phyloP scores from a whole-genome alignment of 116 monocot species.

The Posidonia oceanica region DNA sequence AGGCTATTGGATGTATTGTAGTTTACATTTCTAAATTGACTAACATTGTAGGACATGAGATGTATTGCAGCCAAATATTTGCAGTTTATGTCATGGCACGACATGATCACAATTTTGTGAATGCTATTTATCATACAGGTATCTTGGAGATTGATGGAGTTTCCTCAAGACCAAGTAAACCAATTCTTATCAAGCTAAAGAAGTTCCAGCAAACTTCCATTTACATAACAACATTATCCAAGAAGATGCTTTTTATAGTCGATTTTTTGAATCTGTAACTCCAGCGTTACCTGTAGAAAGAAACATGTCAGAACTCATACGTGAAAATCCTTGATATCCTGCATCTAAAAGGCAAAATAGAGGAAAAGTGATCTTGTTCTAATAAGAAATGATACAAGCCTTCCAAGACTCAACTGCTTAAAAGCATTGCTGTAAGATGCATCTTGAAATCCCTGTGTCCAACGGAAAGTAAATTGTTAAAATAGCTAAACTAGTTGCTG shows the following conservation, averaged over 20 bases:
- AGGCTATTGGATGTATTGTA: too few relatives aligned
- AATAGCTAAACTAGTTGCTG: not conserved
- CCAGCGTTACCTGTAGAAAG: not conserved
- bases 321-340: not conserved
- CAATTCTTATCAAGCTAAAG: too few relatives aligned
- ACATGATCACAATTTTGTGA: too few relatives aligned
- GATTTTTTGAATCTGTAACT: not conserved
- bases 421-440: slow-evolving; percentile 65
- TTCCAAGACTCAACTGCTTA: slow-evolving; percentile 44
- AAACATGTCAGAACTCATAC: not conserved
- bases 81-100: too few relatives aligned
- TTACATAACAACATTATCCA: too few relatives aligned
- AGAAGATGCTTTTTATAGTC: not conserved
- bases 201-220: too few relatives aligned
- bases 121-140: too few relatives aligned
- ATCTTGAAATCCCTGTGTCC: slow-evolving; percentile 65
- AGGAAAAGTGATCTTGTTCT: not conserved
- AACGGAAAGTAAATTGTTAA: slow-evolving; percentile 1
- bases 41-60: too few relatives aligned
- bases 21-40: too few relatives aligned
- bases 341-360: not conserved
- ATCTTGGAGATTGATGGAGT: too few relatives aligned
- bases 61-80: too few relatives aligned
- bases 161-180: too few relatives aligned
- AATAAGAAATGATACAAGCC: not conserved